A percentile compares a stretch with the other conserved stretches of the same genome.
phyloP scores from a whole-genome alignment of 768 basidiomycete species.

The Termitomyces sp. region DNA sequence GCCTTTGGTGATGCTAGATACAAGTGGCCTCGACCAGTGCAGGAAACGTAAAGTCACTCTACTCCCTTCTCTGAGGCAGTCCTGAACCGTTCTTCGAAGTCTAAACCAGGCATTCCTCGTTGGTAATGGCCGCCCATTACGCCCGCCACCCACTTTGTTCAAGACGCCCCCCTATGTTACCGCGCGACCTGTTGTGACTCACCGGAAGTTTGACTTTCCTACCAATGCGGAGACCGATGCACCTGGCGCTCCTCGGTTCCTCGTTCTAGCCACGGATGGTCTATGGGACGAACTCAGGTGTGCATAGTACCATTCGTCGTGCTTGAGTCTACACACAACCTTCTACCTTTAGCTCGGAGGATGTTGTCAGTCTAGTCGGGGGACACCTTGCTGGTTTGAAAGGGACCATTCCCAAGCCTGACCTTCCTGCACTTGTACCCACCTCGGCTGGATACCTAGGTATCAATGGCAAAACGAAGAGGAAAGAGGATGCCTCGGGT shows the following conservation, averaged over 20 bases:
- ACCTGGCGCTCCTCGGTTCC: conserved; percentile 49
- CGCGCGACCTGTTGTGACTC: conserved; percentile 75
- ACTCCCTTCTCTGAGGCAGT: neutral
- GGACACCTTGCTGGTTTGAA: conserved; percentile 72
- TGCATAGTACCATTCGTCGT: neutral
- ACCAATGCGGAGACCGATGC: conserved; percentile 21
- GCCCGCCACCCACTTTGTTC: conserved; percentile 54
- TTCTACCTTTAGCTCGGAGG: conserved; percentile 54
- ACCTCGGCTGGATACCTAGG: conserved; percentile 49
- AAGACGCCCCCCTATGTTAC: conserved; percentile 94
- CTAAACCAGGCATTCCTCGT: conserved; percentile 63
- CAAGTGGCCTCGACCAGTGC: conserved; percentile 76
- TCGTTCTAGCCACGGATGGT: conserved; percentile 88
- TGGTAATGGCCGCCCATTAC: conserved; percentile 54
- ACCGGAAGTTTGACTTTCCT: conserved; percentile 61
- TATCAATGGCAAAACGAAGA: conserved; percentile 60
- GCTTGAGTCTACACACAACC: neutral
- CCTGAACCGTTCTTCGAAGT: conserved; percentile 14
- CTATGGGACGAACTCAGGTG: conserved; percentile 68
- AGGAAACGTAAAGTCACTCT: conserved; percentile 52
- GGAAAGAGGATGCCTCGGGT: conserved; percentile 31
- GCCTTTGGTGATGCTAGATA: conserved; percentile 90
- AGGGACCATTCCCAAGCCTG: conserved; percentile 55
- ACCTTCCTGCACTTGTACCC: conserved; percentile 49
- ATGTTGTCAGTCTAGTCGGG: conserved; percentile 83